A percentile compares a stretch with the other conserved stretches of the same genome.
phyloP scores from a whole-genome alignment of 176 grass and related monocot species.

The Triticum timopheevii region DNA sequence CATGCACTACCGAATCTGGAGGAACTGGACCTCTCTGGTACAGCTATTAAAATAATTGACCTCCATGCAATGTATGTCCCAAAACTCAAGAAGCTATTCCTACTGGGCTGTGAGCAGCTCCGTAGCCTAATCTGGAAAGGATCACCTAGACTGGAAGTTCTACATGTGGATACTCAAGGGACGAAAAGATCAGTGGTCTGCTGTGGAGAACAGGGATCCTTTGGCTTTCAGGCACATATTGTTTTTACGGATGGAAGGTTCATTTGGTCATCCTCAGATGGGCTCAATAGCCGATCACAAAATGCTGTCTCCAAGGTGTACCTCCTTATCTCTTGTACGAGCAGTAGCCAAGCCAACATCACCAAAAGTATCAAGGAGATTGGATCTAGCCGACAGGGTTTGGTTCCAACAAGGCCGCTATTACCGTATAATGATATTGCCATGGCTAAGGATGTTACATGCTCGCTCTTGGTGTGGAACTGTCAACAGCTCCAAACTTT shows the following conservation, averaged over 20 bases:
- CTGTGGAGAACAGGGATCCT: not conserved
- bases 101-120: not conserved
- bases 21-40: not conserved
- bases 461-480: not conserved
- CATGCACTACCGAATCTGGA: not conserved
- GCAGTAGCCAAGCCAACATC: not conserved
- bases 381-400: not conserved
- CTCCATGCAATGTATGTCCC: not conserved
- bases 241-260: not conserved
- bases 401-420: not conserved
- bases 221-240: not conserved
- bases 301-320: not conserved
- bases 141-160: not conserved
- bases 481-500: not conserved
- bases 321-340: not conserved
- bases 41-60: constrained; percentile 2
- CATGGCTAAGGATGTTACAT: not conserved
- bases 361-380: not conserved
- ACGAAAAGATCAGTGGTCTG: not conserved
- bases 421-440: not conserved
- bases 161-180: not conserved
- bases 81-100: not conserved
- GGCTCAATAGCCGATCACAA: too few species aligned
- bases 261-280: not conserved
- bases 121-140: not conserved